These are phyloP conservation scores for Epichloe glyceriae DNA, from an alignment of 2,329 filamentous ascomycete species.

Conservation along the genomic window DNA sequence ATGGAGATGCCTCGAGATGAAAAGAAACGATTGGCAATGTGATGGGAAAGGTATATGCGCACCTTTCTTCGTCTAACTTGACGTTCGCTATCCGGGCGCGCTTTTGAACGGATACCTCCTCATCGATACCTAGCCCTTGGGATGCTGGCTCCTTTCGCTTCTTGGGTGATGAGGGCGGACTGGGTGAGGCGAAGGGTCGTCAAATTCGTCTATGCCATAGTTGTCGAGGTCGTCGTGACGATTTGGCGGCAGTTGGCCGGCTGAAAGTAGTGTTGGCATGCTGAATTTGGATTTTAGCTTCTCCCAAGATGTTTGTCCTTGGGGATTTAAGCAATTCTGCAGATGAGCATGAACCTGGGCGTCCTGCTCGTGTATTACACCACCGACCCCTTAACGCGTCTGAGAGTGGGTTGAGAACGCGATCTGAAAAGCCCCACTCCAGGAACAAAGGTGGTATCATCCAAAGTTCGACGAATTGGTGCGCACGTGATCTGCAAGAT, in stretches of 20 bases:
- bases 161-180: slow-evolving; percentile 26
- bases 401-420: slow-evolving; percentile 1
- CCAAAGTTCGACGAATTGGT: neutral
- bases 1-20: neutral
- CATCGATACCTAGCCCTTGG: slow-evolving; percentile 60
- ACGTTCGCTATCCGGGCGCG: slow-evolving; percentile 58
- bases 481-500: slow-evolving; percentile 1
- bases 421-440: neutral
- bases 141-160: slow-evolving; percentile 37
- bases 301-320: too few species aligned
- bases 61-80: slow-evolving; percentile 78
- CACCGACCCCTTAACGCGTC: neutral
- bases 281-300: neutral
- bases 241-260: slow-evolving; percentile 5
- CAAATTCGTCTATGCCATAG: slow-evolving; percentile 52
- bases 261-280: slow-evolving; percentile 14
- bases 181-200: slow-evolving; percentile 36
- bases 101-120: slow-evolving; percentile 73
- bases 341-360: too few species aligned
- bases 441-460: neutral
- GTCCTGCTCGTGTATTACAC: too few species aligned
- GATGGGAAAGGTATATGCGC: slow-evolving; percentile 3
- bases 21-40: neutral
- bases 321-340: too few species aligned
- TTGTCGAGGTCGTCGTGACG: slow-evolving; percentile 57